phyloP scores from a whole-genome alignment of 371 early-diverging fungal genomes.

The Mortierella polycephala region DNA sequence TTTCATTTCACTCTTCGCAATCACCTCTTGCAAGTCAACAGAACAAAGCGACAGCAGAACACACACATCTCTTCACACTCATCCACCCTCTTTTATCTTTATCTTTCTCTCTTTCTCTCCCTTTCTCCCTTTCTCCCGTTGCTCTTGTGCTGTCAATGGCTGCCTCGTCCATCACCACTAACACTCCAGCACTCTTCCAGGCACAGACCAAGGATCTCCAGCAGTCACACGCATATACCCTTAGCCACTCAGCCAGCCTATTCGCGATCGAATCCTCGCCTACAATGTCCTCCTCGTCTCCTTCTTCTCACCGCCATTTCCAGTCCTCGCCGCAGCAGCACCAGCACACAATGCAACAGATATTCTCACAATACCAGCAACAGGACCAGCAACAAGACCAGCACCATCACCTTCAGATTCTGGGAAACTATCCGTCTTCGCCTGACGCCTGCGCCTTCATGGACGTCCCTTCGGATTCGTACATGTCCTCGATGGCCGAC shows the following conservation, averaged over 20 bases:
- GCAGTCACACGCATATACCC: constrained; percentile 13
- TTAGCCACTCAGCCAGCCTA: constrained; percentile 3
- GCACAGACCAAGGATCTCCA: constrained; percentile 37
- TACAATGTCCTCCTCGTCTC: constrained; percentile 14
- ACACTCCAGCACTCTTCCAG: constrained; percentile 17
- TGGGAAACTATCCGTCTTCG: constrained; percentile 45
- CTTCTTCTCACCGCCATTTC: constrained; percentile 12
- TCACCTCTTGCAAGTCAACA: constrained; percentile 3
- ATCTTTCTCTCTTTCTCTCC: not conserved
- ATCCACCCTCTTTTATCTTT: not conserved
- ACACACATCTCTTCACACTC: not conserved
- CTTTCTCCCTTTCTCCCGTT: not conserved
- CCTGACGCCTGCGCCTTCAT: constrained; percentile 29
- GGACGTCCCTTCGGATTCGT: constrained; percentile 27
- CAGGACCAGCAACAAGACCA: constrained; percentile 12
- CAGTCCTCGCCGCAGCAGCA: constrained; percentile 19
- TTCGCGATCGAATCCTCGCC: constrained; percentile 18
- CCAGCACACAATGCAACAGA: not conserved
- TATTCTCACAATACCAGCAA: not conserved
- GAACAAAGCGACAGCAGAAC: not conserved
- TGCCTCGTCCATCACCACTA: constrained; percentile 5
- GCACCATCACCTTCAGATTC: constrained; percentile 43
- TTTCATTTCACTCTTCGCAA: not conserved
- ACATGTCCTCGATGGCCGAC: constrained; percentile 9
- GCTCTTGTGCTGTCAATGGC: constrained; percentile 8